Percentiles rank a stretch among this genome's conserved stretches.
phyloP scores from a whole-genome alignment of 139 green algal genomes.

The Asterochloris sp. region DNA sequence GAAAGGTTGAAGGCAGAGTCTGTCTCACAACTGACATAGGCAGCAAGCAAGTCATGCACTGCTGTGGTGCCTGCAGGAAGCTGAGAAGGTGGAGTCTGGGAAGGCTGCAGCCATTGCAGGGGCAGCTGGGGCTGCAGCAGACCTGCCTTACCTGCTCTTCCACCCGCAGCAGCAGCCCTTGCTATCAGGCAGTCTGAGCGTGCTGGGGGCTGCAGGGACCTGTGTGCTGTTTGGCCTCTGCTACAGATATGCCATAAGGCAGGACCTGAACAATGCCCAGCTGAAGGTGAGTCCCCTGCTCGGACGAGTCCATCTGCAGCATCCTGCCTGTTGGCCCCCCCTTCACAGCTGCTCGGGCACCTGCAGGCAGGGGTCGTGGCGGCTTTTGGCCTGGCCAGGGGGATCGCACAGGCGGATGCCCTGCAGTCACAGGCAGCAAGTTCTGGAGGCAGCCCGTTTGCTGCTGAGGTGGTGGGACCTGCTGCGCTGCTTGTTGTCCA shows the following conservation, averaged over 20 bases:
- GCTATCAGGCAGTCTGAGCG: not conserved
- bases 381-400: conserved; percentile 1
- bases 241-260: conserved; percentile 9
- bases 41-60: not conserved
- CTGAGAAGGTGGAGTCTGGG: conserved; percentile 6
- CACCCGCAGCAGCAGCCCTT: not conserved
- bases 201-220: not conserved
- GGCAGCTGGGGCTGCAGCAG: not conserved
- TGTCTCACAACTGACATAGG: too few relatives aligned
- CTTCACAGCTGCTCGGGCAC: not conserved
- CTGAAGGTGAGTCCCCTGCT: conserved; percentile 4
- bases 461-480: not conserved
- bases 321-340: too few relatives aligned
- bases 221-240: conserved; percentile 6
- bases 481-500: conserved; percentile 1
- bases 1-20: too few relatives aligned
- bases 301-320: not conserved
- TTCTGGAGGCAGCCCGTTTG: not conserved
- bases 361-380: conserved; percentile 11
- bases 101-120: conserved; percentile 13
- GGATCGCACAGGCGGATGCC: conserved; percentile 4
- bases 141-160: not conserved
- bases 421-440: not conserved
- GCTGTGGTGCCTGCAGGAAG: not conserved
- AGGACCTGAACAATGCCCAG: conserved; percentile 9